A percentile compares a stretch with the other conserved stretches of the same genome.
phyloP scores from a whole-genome alignment of 495 filamentous ascomycete genomes.

The Platismatia glauca region DNA sequence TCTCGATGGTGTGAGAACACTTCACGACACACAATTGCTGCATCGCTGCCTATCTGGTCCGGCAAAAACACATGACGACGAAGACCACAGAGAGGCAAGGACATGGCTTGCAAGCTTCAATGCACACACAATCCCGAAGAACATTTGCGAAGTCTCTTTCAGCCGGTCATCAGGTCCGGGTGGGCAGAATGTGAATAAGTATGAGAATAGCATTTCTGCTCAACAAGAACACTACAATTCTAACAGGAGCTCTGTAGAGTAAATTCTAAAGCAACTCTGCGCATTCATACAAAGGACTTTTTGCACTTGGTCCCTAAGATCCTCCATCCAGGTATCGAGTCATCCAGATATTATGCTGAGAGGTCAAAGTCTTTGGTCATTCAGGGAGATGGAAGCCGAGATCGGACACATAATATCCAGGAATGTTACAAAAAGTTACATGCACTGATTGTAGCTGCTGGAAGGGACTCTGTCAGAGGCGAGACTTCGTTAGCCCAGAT shows the following conservation, averaged over 20 bases:
- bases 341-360: constrained; percentile 61
- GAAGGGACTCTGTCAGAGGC: constrained; percentile 48
- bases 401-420: constrained; percentile 55
- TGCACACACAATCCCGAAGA: constrained; percentile 53
- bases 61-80: constrained; percentile 26
- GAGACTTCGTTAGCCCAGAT: constrained; percentile 54
- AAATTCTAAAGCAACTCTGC: constrained; percentile 83
- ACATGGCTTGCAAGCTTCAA: constrained; percentile 65
- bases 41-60: not conserved
- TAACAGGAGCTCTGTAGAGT: constrained; percentile 47
- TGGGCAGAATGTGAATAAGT: constrained; percentile 98
- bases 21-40: not conserved
- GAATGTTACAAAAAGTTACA: constrained; percentile 56
- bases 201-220: constrained; percentile 26
- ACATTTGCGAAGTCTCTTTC: constrained; percentile 57
- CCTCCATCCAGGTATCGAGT: constrained; percentile 52
- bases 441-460: constrained; percentile 46
- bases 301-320: constrained; percentile 55
- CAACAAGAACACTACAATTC: not conserved
- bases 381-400: constrained; percentile 58
- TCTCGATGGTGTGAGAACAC: not conserved
- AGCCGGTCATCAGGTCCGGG: constrained; percentile 87
- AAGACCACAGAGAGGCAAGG: constrained; percentile 60
- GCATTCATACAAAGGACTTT: constrained; percentile 48
- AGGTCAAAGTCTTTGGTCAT: constrained; percentile 56